Evolutionary conservation across 257 asterid species (phyloP), one percentile per base, ranked within the genome.

Genomic region (Gentiana macrophylla): DNA sequence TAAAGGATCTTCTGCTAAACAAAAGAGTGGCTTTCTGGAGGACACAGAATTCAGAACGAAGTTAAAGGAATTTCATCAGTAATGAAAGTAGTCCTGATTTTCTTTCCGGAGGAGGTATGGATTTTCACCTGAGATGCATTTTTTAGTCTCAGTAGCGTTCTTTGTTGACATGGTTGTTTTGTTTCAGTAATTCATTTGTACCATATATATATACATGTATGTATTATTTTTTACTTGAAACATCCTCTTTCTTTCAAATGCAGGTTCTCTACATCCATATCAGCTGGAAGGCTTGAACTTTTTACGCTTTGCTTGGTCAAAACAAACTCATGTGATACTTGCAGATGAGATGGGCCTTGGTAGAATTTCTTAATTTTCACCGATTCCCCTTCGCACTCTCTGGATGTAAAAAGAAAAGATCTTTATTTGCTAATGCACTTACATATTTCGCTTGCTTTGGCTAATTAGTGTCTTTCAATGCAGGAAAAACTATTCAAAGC

Each of bases 321-420:
- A 92, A 75, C 95, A 85, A 59, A 92, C 98, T 3, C 98, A 92
- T 72, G 98, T 92, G 53, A 88, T 92, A 74, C 95, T 92, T 66
- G 98, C 98, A 13, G 98, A 92, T 81, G 98, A 92, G 77, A 91
- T 91, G 98, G 98, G 98, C 52, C 97, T 92, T 70, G 98, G 98
- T 92, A 80, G 56, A 86, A 60, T 70, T 59, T 37, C 35, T 56
- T 57, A 61, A 47, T 63, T 13, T 57, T 66, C 52, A 64, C 52
- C 54, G 41, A n/a, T 45, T 54, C 70, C 43, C 49, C 41, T 33
- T 12, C 35, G 49, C 32, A 11, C 37, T 37, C 37, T 62, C 37
- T 43, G 33, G 52, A 2, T 15, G 5, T 35, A 32, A 43, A 45
- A 52, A 35, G 3, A 37, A 35, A 7, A 24, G 35, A 54, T 12